These are phyloP conservation scores for Pleurotus ostreatus DNA, from an alignment of 768 basidiomycete genomes.

Conservation along the genomic window DNA sequence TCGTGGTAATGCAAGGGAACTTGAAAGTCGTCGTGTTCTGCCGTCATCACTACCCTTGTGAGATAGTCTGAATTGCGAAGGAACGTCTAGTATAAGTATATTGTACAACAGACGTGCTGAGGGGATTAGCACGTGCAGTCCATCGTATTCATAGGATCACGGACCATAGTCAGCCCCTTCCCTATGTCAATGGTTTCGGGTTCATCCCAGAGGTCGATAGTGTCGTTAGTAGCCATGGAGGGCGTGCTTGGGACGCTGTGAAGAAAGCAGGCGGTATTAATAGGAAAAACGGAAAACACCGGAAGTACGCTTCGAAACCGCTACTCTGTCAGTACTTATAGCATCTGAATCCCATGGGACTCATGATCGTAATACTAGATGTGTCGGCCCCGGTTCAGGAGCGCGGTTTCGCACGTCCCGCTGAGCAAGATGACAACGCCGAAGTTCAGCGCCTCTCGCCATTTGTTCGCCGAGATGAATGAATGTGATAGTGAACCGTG, in stretches of 20 bases:
- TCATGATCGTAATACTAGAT: too few species aligned
- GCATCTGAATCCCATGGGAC: too few species aligned
- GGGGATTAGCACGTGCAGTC: too few species aligned
- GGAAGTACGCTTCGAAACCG: too few species aligned
- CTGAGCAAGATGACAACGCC: too few species aligned
- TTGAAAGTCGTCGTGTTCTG: not conserved
- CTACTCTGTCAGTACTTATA: too few species aligned
- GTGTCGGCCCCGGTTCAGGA: too few species aligned
- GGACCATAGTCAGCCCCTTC: not conserved
- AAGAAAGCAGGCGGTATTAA: not conserved
- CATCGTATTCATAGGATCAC: not conserved
- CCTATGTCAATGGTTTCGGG: constrained; percentile 2
- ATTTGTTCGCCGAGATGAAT: too few species aligned
- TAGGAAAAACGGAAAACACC: not conserved
- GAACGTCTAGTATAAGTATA: constrained; percentile 1
- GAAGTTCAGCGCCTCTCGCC: too few species aligned
- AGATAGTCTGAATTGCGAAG: constrained; percentile 2
- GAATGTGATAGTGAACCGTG: too few species aligned
- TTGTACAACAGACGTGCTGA: not conserved
- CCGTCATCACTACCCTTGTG: not conserved
- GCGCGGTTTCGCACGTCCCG: too few species aligned
- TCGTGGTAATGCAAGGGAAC: constrained; percentile 5
- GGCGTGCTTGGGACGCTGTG: not conserved
- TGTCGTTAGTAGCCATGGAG: not conserved
- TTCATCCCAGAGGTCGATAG: constrained; percentile 2